Conservation (phyloP, 176 grass and related monocot genomes). For the Carex cristatella region DNA sequence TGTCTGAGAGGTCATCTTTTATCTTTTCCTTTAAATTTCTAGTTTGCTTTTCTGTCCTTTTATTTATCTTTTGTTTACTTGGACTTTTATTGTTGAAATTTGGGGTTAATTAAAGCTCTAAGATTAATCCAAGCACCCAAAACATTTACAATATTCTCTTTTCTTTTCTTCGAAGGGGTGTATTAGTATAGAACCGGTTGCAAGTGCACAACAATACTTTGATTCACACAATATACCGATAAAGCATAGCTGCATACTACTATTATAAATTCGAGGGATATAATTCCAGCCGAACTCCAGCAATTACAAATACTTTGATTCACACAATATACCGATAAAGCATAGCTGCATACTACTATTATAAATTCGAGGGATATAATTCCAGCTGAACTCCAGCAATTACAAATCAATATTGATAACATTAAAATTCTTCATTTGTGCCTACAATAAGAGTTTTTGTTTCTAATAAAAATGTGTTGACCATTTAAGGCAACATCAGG, state of each 20-base stretch:
- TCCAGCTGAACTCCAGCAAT: background rate
- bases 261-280: background rate
- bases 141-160: background rate
- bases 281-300: background rate
- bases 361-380: background rate
- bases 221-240: background rate
- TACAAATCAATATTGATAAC: background rate
- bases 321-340: background rate
- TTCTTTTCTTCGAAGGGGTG: background rate
- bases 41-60: background rate
- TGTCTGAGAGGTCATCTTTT: background rate
- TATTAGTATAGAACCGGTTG: background rate
- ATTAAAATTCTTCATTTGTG: background rate
- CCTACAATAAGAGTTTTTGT: background rate
- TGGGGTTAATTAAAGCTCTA: background rate
- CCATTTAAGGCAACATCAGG: background rate
- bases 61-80: background rate
- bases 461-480: background rate
- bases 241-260: background rate
- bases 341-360: background rate
- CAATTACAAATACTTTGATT: background rate
- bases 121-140: background rate
- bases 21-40: background rate
- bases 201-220: background rate
- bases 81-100: background rate